Percentiles rank a stretch among this genome's conserved stretches.
phyloP scores from a whole-genome alignment of 108 stramenopile genomes.

The Craspedostauros australis region DNA sequence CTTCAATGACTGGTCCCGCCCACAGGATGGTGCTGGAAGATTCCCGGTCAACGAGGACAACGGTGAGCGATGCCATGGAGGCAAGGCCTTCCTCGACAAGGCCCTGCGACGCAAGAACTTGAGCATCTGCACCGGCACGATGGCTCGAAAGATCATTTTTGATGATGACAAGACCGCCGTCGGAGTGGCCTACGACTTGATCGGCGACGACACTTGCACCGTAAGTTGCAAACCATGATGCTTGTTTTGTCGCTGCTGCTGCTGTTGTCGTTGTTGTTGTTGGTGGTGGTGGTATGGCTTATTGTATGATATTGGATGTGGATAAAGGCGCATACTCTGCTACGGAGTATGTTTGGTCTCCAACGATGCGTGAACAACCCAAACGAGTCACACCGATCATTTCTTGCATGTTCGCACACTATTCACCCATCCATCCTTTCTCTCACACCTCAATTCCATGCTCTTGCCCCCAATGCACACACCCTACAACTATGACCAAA shows the following conservation, averaged over 20 bases:
- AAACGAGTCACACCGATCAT: too few relatives aligned
- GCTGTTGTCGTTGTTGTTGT: not conserved
- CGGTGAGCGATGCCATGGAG: constrained; percentile 43
- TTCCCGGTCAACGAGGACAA: constrained; percentile 42
- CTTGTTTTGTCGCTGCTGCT: not conserved
- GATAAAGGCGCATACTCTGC: too few relatives aligned
- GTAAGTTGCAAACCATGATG: constrained; percentile 13
- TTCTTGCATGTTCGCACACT: too few relatives aligned
- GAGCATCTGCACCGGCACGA: constrained; percentile 29
- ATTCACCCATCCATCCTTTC: too few relatives aligned
- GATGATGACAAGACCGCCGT: constrained; percentile 29
- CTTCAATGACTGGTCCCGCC: constrained; percentile 49
- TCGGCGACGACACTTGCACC: constrained; percentile 22
- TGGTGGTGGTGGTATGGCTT: constrained; percentile 5
- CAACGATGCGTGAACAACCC: too few relatives aligned
- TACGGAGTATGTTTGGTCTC: too few relatives aligned
- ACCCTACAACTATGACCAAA: too few relatives aligned
- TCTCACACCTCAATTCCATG: too few relatives aligned
- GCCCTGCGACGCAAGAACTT: constrained; percentile 40
- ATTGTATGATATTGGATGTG: too few relatives aligned
- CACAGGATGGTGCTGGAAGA: constrained; percentile 52
- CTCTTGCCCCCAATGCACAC: too few relatives aligned
- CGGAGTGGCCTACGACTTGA: constrained; percentile 30
- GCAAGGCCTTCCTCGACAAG: constrained; percentile 31
- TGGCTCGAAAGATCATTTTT: constrained; percentile 23